Evolutionary conservation across 768 basidiomycete species (phyloP), one percentile per base, ranked within the genome.

Genomic region (Serendipita vermifera): DNA sequence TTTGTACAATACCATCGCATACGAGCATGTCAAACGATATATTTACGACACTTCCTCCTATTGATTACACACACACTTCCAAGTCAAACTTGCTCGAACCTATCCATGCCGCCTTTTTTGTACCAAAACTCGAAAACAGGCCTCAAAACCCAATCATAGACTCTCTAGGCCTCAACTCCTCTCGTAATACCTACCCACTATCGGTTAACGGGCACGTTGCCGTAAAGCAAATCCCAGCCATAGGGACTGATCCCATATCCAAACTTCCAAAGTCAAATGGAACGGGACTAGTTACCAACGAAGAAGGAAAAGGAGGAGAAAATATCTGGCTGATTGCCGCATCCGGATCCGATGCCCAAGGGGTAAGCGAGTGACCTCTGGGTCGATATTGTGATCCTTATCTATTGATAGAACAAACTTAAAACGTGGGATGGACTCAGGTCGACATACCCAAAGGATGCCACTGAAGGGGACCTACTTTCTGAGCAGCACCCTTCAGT

Each of bases 111-210:
- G 66, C 59, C 13, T 87, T 87, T 66, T 80, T 76, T 56, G 71
- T 86, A n/a, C 81, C 84, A 7, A 67, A 61, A n/a, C 68, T 89
- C 40, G 69, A 73, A n/a, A 77, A 87, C 58, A 79, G 76, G 60
- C 85, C 86, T 2, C 86, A 87, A 64, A 81, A 89, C 65, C 86
- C 85, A 2, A 85, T 87, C 59, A 70, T 87, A 66, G 80, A 83
- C 38, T 68, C 73, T 15, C 59, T 85, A 20, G 46, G 32, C 7
- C 46, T 51, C 9, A 31, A 51, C 9, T 5, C 17, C 11, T 13
- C 17, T 31, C 7, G 22, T n/a, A n/a, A n/a, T n/a, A n/a, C n/a
- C n/a, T n/a, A n/a, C n/a, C n/a, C n/a, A n/a, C n/a, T n/a, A n/a
- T n/a, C n/a, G n/a, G n/a, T n/a, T n/a, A n/a, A n/a, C n/a, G n/a